Percentiles rank a stretch among this genome's conserved stretches.
Conservation (phyloP, 2,329 filamentous ascomycete species). For the Daldinia sp. region DNA sequence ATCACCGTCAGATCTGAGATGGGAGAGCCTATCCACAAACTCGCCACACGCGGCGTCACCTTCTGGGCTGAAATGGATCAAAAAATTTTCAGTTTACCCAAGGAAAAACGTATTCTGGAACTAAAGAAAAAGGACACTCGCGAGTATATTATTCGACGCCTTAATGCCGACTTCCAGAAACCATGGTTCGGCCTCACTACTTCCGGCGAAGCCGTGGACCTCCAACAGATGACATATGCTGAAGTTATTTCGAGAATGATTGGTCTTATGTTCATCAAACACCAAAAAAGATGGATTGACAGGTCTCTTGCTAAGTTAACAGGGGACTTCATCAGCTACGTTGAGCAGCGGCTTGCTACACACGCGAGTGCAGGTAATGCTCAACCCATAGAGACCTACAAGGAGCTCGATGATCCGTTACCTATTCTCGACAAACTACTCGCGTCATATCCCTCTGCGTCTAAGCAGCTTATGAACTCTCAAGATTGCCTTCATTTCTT, state of each 20-base stretch:
- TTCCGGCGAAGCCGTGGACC: slow-evolving; percentile 57
- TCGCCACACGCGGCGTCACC: slow-evolving; percentile 54
- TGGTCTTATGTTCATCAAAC: slow-evolving; percentile 57
- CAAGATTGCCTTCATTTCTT: slow-evolving; percentile 50
- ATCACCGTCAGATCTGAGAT: slow-evolving; percentile 53
- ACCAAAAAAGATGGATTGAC: slow-evolving; percentile 58
- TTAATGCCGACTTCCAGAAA: slow-evolving; percentile 63
- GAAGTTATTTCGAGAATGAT: slow-evolving; percentile 60
- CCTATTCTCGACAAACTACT: slow-evolving; percentile 25
- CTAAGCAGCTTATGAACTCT: slow-evolving; percentile 39
- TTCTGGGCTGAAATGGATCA: slow-evolving; percentile 56
- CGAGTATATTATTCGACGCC: slow-evolving; percentile 59
- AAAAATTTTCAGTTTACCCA: slow-evolving; percentile 48
- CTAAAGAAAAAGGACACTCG: slow-evolving; percentile 55
- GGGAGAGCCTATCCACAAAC: slow-evolving; percentile 56
- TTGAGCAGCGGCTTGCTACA: slow-evolving; percentile 40
- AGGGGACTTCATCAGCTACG: slow-evolving; percentile 45
- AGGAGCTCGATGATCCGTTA: slow-evolving; percentile 30
- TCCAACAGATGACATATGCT: slow-evolving; percentile 62
- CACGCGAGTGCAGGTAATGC: slow-evolving; percentile 1
- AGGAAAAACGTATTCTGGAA: slow-evolving; percentile 55
- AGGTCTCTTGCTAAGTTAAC: slow-evolving; percentile 42
- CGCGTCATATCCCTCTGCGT: slow-evolving; percentile 27
- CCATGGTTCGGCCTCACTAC: slow-evolving; percentile 61
- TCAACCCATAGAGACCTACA: slow-evolving; percentile 16